Percentiles rank a stretch among this genome's conserved stretches.
phyloP scores from a whole-genome alignment of 2,329 filamentous ascomycete genomes.

The Periconia digitata region DNA sequence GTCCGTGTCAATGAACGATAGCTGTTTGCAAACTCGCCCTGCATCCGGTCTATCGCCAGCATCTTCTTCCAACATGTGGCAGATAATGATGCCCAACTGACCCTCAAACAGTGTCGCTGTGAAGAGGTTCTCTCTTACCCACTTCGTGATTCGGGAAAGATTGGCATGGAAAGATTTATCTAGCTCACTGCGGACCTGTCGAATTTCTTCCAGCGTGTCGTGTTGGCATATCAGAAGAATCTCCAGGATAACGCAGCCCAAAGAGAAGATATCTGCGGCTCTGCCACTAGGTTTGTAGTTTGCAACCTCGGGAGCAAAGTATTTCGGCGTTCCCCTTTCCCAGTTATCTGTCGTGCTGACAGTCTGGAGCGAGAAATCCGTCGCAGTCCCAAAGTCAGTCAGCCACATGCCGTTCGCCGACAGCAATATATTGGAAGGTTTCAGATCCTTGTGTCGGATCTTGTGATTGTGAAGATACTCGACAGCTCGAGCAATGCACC shows the following conservation, averaged over 20 bases:
- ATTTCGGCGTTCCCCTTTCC: constrained; percentile 25
- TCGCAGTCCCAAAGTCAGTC: constrained; percentile 26
- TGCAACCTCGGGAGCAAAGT: constrained; percentile 25
- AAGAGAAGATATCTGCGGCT: constrained; percentile 23
- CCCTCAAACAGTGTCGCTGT: too few relatives aligned
- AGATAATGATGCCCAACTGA: not conserved
- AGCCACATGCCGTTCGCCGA: constrained; percentile 16
- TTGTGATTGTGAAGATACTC: constrained; percentile 20
- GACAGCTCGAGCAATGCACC: constrained; percentile 19
- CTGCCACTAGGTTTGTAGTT: constrained; percentile 12
- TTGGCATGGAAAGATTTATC: constrained; percentile 10
- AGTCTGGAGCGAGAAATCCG: constrained; percentile 19
- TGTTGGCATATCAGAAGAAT: constrained; percentile 3
- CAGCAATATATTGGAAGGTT: constrained; percentile 22
- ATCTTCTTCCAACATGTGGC: not conserved
- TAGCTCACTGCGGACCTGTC: not conserved
- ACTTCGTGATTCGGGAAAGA: not conserved
- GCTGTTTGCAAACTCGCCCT: not conserved
- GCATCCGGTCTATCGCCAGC: constrained; percentile 1
- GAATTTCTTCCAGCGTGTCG: not conserved
- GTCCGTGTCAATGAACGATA: not conserved
- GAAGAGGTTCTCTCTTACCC: not conserved
- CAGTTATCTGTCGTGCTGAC: constrained; percentile 18
- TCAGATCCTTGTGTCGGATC: constrained; percentile 28
- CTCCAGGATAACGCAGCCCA: constrained; percentile 23